Evolutionary conservation across 2,329 filamentous ascomycete genomes (phyloP).

Genomic region (Bisporella sp.): DNA sequence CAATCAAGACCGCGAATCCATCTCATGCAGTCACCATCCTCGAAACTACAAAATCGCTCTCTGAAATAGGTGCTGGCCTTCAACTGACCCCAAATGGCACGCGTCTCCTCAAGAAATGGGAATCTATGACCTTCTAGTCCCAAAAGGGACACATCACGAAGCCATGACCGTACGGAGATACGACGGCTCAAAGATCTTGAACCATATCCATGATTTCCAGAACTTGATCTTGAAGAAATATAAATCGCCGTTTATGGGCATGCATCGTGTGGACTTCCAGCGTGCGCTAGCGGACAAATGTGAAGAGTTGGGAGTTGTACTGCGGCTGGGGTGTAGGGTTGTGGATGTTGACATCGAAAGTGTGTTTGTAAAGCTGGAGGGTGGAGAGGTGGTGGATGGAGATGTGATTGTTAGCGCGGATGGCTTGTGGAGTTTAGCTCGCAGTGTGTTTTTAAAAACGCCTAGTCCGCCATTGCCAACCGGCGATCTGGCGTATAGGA

Average conservation of each 20-base stretch:
- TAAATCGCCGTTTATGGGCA: constrained; percentile 34
- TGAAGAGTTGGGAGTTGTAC: constrained; percentile 30
- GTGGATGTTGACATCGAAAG: constrained; percentile 16
- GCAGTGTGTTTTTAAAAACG: constrained; percentile 41
- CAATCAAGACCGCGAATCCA: constrained; percentile 26
- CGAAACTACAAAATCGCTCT: constrained; percentile 28
- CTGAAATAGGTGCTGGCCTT: background rate
- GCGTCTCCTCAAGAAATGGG: background rate
- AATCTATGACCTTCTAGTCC: background rate
- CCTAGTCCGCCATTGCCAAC: constrained; percentile 47
- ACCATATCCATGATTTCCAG: constrained; percentile 2
- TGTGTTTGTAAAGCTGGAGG: constrained; percentile 13
- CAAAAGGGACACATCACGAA: background rate
- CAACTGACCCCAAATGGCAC: background rate
- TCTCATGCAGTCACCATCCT: constrained; percentile 36
- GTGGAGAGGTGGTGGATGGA: constrained; percentile 30
- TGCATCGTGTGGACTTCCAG: constrained; percentile 42
- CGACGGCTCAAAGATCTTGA: background rate
- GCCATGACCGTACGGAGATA: background rate
- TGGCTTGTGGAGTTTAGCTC: constrained; percentile 49
- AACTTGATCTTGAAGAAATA: constrained; percentile 12
- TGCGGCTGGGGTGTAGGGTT: constrained; percentile 30
- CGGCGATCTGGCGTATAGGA: constrained; percentile 58
- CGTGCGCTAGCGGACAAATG: constrained; percentile 34
- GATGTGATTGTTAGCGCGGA: constrained; percentile 59